Percentiles rank a stretch among this genome's conserved stretches.
phyloP scores from a whole-genome alignment of 306 rosid genomes.

The Adenanthera pavonina region DNA sequence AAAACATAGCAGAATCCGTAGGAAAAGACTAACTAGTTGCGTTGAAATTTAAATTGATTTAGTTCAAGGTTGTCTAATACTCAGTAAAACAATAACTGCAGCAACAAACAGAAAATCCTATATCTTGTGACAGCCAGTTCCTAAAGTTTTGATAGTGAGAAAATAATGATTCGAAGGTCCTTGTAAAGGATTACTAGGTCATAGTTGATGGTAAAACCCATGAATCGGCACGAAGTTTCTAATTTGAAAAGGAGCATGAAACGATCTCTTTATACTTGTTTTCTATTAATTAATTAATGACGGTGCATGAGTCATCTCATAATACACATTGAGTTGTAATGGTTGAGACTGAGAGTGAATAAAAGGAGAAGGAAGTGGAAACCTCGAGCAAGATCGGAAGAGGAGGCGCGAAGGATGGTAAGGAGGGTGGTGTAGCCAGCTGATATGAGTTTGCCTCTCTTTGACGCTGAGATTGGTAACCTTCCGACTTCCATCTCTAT shows the following conservation, averaged over 20 bases:
- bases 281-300: background rate
- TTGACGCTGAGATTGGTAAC: conserved; percentile 77
- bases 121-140: background rate
- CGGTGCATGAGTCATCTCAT: background rate
- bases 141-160: background rate
- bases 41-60: background rate
- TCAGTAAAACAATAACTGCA: background rate
- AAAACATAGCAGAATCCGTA: background rate
- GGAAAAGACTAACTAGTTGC: background rate
- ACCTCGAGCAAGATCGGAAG: conserved; percentile 78
- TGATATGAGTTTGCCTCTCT: conserved; percentile 78
- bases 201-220: background rate
- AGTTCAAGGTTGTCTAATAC: background rate
- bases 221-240: background rate
- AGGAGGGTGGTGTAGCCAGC: conserved; percentile 71
- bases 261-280: background rate
- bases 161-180: background rate
- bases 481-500: conserved; percentile 77
- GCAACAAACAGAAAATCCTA: background rate
- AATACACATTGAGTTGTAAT: background rate
- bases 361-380: background rate
- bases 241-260: background rate
- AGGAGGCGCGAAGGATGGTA: conserved; percentile 59
- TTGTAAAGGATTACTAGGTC: background rate
- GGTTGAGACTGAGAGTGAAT: background rate